Evolutionary conservation across 768 basidiomycete species (phyloP).

Genomic region (Lentinula guzmanii): DNA sequence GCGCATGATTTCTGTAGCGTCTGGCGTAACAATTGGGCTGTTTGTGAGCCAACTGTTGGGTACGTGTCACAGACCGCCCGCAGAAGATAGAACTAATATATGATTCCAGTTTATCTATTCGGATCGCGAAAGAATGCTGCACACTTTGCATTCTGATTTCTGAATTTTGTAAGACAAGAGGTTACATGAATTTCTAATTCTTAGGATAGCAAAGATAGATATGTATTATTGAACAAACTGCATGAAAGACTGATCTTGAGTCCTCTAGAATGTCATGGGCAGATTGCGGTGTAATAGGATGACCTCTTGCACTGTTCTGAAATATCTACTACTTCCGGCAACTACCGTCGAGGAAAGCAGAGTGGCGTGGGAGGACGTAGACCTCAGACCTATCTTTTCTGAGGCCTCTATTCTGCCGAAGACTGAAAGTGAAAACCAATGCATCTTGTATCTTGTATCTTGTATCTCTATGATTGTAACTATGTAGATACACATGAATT

Average conservation of each 20-base stretch:
- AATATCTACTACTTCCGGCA: no score
- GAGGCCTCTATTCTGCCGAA: no score
- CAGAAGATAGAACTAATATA: background rate
- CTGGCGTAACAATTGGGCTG: slow-evolving; percentile 80
- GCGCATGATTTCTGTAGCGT: slow-evolving; percentile 79
- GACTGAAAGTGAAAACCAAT: background rate
- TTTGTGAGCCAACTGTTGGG: slow-evolving; percentile 73
- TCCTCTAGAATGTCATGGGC: no score
- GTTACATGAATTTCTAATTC: no score
- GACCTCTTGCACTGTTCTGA: no score
- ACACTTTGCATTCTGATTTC: slow-evolving; percentile 66
- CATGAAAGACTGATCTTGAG: no score
- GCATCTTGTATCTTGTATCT: background rate
- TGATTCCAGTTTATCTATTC: slow-evolving; percentile 55
- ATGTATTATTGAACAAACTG: no score
- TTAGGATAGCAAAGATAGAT: no score
- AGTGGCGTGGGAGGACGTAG: no score
- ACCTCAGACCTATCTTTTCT: no score
- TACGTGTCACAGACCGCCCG: slow-evolving; percentile 15
- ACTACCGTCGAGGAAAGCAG: no score
- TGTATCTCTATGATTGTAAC: background rate
- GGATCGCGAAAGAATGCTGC: slow-evolving; percentile 68
- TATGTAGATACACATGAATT: background rate
- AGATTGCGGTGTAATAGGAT: no score
- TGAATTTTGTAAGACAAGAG: background rate